A percentile compares a stretch with the other conserved stretches of the same genome.
Conservation (phyloP, 2,329 filamentous ascomycete genomes). For the Monosporascus sp. region DNA sequence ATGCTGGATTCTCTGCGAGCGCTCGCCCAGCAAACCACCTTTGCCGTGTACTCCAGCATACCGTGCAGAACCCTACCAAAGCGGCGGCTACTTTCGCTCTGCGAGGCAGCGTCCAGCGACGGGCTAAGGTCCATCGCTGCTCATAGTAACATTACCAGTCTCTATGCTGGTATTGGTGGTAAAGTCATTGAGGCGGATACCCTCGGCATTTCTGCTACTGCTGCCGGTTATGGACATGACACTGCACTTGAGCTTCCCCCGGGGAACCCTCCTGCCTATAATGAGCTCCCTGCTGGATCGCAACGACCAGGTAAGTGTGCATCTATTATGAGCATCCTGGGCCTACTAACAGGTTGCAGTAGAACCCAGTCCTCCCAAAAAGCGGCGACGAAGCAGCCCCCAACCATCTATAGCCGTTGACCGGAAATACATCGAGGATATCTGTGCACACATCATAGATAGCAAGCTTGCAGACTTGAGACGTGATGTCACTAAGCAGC, state of each 20-base stretch:
- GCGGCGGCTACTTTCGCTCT: constrained; percentile 8
- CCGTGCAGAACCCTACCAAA: constrained; percentile 6
- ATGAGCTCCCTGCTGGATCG: constrained; percentile 7
- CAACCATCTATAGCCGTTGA: constrained; percentile 3
- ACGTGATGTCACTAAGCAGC: constrained; percentile 6
- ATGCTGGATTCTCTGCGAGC: constrained; percentile 9
- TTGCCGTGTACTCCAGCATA: constrained; percentile 9
- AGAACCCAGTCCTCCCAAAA: constrained; percentile 1
- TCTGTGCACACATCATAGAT: constrained; percentile 10
- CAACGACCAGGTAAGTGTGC: constrained; percentile 6
- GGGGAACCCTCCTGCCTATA: constrained; percentile 11
- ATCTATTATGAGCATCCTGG: not conserved
- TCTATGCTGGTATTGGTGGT: constrained; percentile 10
- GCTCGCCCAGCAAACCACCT: constrained; percentile 7
- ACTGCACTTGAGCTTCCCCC: constrained; percentile 2
- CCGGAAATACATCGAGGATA: constrained; percentile 12
- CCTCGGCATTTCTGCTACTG: not conserved
- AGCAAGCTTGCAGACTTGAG: constrained; percentile 7
- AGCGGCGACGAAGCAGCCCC: constrained; percentile 6
- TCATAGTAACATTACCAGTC: constrained; percentile 7
- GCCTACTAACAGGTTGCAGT: not conserved
- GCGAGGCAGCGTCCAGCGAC: constrained; percentile 7
- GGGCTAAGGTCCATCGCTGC: constrained; percentile 7
- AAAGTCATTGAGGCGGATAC: constrained; percentile 8
- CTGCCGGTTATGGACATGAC: not conserved